Evolutionary conservation across 164 flowering plant genomes (phyloP), one percentile per base, ranked within the genome.

Genomic region (Paratinospora sagittata): DNA sequence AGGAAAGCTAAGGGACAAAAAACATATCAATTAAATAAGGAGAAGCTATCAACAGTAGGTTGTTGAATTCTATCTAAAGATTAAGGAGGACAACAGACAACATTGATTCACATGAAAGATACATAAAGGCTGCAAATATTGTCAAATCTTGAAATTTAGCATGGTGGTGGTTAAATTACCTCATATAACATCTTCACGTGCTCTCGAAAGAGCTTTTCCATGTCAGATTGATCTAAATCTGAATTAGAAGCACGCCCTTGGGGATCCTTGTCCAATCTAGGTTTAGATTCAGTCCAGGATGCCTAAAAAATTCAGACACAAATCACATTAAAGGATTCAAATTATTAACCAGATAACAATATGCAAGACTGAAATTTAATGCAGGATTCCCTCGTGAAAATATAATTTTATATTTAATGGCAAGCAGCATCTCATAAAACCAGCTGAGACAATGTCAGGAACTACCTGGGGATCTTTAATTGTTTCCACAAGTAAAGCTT

Each of bases 211-310:
- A 96, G 89, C 83, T 90, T 96, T 81, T 96, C 99, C 14, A 75
- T 71, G 68, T 96, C 98, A 47, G 91, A 80, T 75, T 89, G 79
- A 71, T 91, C 94, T 39, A 96, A 78, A 63, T 89, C 93, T 72
- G 89, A 71, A 67, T 91, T 91, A 30, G 79, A 75, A 63, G 91
- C 89, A 78, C 99, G 98, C 27, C 88, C 85, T 75, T 91, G 99
- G 43, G 99, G 97, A 85, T 96, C 99, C 82, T 90, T 93, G 71
- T 90, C 97, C 84, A 96, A 73, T 78, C 84, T 96, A 39, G 84
- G 80, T 71, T 85, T 91, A 17, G 97, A 89, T 70, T 91, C 99
- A 13, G 97, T 89, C 98, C 98, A 96, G 57, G 98, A 93, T 74
- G 92, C 93, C 99, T 96, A 78, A 45, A 17, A 62, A 52, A 45